Percentiles rank a stretch among this genome's conserved stretches.
phyloP scores from a whole-genome alignment of 306 rosid species.

The Lotus japonicus region DNA sequence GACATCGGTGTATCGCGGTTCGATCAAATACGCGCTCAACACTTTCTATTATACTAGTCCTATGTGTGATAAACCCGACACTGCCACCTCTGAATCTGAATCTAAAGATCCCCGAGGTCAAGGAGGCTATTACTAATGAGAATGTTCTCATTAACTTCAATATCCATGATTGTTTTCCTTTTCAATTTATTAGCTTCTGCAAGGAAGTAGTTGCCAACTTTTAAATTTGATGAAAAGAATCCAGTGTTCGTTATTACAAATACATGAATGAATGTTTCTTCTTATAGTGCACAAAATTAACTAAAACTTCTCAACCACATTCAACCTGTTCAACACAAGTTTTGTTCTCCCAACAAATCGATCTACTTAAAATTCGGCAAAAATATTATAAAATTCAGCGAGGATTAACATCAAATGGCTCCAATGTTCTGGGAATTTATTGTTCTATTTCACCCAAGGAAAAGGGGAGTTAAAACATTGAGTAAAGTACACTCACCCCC shows the following conservation, averaged over 20 bases:
- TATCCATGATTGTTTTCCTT: background rate
- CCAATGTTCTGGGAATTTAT: background rate
- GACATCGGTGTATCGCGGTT: conserved; percentile 37
- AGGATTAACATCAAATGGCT: background rate
- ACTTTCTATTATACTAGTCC: conserved; percentile 72
- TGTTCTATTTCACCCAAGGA: background rate
- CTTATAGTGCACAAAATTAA: background rate
- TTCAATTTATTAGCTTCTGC: conserved; percentile 1
- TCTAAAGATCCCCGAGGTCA: background rate
- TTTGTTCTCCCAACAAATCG: background rate
- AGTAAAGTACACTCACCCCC: too few relatives aligned
- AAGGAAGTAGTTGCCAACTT: background rate
- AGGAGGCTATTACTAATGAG: conserved; percentile 23
- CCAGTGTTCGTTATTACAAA: background rate
- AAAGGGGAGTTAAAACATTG: background rate
- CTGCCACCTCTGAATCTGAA: conserved; percentile 20
- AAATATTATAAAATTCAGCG: background rate
- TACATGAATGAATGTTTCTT: background rate
- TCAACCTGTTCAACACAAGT: background rate
- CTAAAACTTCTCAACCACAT: background rate
- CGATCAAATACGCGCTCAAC: conserved; percentile 28
- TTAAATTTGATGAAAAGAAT: background rate
- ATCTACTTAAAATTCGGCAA: background rate
- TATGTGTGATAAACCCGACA: conserved; percentile 61
- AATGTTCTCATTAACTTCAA: background rate